Base-by-base conservation (phyloP, 441 rosid genomes). In the Gossypium gossypioides region DNA sequence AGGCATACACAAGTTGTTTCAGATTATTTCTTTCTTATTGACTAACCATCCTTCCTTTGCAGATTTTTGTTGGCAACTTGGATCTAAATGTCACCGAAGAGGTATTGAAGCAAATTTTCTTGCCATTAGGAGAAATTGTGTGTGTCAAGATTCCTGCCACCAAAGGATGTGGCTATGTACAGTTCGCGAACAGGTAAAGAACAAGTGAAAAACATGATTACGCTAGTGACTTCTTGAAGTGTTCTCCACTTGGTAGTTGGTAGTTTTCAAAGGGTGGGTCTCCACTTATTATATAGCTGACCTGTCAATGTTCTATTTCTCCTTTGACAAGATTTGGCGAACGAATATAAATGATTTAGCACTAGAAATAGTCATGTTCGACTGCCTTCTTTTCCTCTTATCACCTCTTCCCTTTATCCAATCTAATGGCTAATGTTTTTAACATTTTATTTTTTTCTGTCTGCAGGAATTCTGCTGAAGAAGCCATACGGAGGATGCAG, bases 121-220 rank as follows among this genome's bases (percentile, higher is more conserved):
- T 75, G 4, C 89, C 87, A 61, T 84, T 86, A 58, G 97, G 98
- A 72, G 97, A 94, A 57, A 85, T 91, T 68, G 65, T 82, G 13
- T 86, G 79, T 79, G 90, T 86, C 75, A 90, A 92, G 78, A 91
- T 94, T 87, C 98, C 97, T 75, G 84, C 72, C 15, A 88, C 91
- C 58, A 90, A 85, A 80, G 98, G 96, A 78, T 94, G 96, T 48
- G 97, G 97, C 37, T 94, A 83, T 83, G 85, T 94, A 64, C 97
- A 90, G 67, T 90, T 90, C 71, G 85, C 81, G 54, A 77, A 87
- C 37, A 90, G 97, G 99, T 71, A 54, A 50, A 37, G n/a, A 18
- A 18, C 68, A 37, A 63, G 15, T 18, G 68, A 37, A 58, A 34
- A 62, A n/a, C 9, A 18, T 18, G 68, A 37, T 16, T 62, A 16